Evolutionary conservation across 176 grass and related monocot species (phyloP).

Genomic region (Musa troglodytarum): DNA sequence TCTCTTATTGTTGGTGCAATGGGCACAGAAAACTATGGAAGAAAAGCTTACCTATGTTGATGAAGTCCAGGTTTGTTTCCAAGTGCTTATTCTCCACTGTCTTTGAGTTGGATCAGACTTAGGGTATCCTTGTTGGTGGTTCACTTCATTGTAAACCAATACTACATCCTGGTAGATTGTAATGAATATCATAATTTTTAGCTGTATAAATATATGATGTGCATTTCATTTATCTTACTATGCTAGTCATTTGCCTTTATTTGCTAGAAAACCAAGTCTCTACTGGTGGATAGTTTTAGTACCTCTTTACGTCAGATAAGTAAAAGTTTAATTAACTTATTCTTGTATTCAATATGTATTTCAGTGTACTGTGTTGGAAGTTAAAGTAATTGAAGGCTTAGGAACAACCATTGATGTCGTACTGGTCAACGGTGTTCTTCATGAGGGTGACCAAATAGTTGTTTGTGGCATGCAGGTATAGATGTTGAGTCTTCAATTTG

Average conservation of each 20-base stretch:
- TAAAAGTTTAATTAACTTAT: not conserved
- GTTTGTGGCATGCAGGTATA: slow-evolving; percentile 90
- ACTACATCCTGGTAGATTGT: not conserved
- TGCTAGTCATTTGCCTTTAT: not conserved
- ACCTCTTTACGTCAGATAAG: not conserved
- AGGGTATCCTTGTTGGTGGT: not conserved
- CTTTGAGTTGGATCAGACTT: not conserved
- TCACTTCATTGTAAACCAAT: not conserved
- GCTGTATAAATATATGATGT: not conserved
- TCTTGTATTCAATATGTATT: slow-evolving; percentile 16
- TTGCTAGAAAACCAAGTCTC: too few species aligned
- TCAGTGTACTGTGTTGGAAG: slow-evolving; percentile 94
- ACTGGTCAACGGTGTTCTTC: slow-evolving; percentile 76
- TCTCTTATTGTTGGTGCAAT: slow-evolving; percentile 79
- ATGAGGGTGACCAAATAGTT: slow-evolving; percentile 90
- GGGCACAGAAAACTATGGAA: slow-evolving; percentile 91
- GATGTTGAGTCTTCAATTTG: not conserved
- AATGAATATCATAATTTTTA: not conserved
- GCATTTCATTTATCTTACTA: not conserved
- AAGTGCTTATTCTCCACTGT: not conserved
- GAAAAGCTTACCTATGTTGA: slow-evolving; percentile 84
- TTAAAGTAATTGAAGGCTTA: slow-evolving; percentile 87
- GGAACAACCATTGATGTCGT: slow-evolving; percentile 92
- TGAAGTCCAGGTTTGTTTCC: slow-evolving; percentile 69
- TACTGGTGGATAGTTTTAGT: too few species aligned